Evolutionary conservation across 805 yeast genomes (phyloP).

Genomic region (Candida corydali): DNA sequence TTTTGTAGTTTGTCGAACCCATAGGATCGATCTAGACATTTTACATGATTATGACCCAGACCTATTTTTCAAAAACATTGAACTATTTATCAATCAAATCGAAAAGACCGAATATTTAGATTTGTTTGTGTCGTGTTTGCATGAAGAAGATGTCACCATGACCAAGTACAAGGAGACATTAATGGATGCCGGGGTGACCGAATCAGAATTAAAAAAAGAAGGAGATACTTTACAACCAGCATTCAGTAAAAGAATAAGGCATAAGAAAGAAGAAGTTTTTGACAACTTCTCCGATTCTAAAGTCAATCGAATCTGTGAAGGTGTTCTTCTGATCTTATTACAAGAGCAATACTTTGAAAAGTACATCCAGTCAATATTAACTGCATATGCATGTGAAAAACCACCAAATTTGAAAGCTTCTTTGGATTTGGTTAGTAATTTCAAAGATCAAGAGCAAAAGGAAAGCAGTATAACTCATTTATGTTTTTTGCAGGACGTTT

Average conservation of each 20-base stretch:
- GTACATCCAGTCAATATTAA: constrained; percentile 73
- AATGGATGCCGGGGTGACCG: constrained; percentile 12
- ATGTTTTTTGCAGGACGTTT: constrained; percentile 88
- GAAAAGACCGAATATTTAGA: constrained; percentile 74
- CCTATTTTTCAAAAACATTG: constrained; percentile 59
- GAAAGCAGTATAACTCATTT: constrained; percentile 73
- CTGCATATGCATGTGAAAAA: constrained; percentile 87
- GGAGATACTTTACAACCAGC: constrained; percentile 14
- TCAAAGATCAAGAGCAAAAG: constrained; percentile 42
- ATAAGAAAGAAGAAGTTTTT: constrained; percentile 35
- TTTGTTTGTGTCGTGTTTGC: constrained; percentile 78
- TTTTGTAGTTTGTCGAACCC: constrained; percentile 78
- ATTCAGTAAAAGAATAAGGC: constrained; percentile 15
- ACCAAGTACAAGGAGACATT: constrained; percentile 81
- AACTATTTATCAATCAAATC: constrained; percentile 65
- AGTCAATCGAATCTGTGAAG: constrained; percentile 73
- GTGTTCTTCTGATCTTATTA: constrained; percentile 54
- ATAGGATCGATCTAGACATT: constrained; percentile 86
- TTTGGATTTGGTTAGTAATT: constrained; percentile 53
- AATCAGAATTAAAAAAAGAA: constrained; percentile 13
- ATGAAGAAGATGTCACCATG: constrained; percentile 77
- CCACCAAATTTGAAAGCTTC: constrained; percentile 86
- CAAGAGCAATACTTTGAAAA: constrained; percentile 48
- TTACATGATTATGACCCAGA: constrained; percentile 83
- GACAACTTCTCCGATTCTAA: constrained; percentile 42